Evolutionary conservation across 805 yeast species (phyloP), one percentile per base, ranked within the genome.

Genomic region (Cyberlindnera bimundalis): DNA sequence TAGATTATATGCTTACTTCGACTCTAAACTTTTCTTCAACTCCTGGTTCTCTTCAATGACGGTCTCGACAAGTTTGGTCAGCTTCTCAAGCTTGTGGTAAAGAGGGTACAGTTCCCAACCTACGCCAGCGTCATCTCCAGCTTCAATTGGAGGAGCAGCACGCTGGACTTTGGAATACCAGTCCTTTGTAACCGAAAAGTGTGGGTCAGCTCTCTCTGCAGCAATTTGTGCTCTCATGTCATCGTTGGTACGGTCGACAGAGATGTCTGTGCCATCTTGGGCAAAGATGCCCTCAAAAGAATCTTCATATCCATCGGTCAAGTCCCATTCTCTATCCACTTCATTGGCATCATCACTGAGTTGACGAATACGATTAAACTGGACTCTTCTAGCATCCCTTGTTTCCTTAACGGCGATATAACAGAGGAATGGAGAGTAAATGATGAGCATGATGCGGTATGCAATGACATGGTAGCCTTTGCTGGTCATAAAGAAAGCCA

Each of bases 301-400:
- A 31, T 65, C 71, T 24, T 65, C 61, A 40, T 65, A 86, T 0
- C 95, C 96, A 61, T 86, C 95, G 7, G 82, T 74, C 50, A 87
- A 67, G 48, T 84, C 87, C 95, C 96, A 87, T 53, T 82, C 90
- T 7, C 81, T 73, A 53, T 87, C 86, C 16, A 67, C 52, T 55
- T 84, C 91, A 57, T 84, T 85, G 16, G 88, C 85, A 61, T 87
- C 96, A 58, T 87, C 95, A 1, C 84, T 67, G 15, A 77, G 60
- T 2, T 78, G 76, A 48, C 70, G 73, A 41, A 71, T 63, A 47
- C 95, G 68, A 60, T 87, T 87, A 60, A 83, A 86, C 38, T 70
- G 72, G 16, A 87, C 79, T 52, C 93, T 67, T 51, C 78, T 74
- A 1, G 96, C 93, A 25, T 67, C 72, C 28, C 74, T 66, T 5